Base-by-base conservation (phyloP, 1,139 yeast genomes). In the Starmera stellimalicola region DNA sequence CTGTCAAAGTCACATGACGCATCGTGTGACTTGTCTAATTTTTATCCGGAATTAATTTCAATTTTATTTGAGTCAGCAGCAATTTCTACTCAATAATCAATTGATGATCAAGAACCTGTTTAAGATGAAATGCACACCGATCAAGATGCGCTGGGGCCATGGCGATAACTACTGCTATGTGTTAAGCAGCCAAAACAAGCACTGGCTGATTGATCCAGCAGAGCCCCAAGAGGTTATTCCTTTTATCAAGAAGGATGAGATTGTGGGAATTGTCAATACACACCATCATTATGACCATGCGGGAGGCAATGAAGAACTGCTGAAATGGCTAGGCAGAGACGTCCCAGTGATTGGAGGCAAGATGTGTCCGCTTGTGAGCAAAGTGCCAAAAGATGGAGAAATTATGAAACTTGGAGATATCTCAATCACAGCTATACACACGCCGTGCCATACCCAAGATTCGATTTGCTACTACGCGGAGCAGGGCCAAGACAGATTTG, bases 371-470 rank as follows among this genome's bases (percentile, higher is more conserved):
- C 52, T 63, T 27, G 95, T 84, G 14, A 58, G 76, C 1, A 63
- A 67, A 40, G 75, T 84, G 1, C 95, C 95, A 1, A 58, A 68
- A 0, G 77, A 83, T 52, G 57, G 66, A 20, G 84, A 77, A 45
- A 65, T 64, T n/a, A 57, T 77, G 35, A 63, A 68, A 35, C 57
- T 81, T 44, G 96, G 96, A 2, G 64, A 66, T 32, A 57, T 85
- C 35, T 62, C 69, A n/a, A 71, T 91, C 33, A 76, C 79, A 5
- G 94, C 96, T 1, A 64, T 91, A 32, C 91, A 91, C 57, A 91
- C 99, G 1, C 98, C 99, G 2, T 91, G 99, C 53, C 99, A 91
- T 54, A 91, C 99, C 0, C 94, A 82, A 55, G 98, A 93, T 55
- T 83, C 94, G 6, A 82, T 91, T 38, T 88, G 97, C 54, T 91